Conservation (phyloP, 139 green algal species). For the Edaphochlamys debaryana region DNA sequence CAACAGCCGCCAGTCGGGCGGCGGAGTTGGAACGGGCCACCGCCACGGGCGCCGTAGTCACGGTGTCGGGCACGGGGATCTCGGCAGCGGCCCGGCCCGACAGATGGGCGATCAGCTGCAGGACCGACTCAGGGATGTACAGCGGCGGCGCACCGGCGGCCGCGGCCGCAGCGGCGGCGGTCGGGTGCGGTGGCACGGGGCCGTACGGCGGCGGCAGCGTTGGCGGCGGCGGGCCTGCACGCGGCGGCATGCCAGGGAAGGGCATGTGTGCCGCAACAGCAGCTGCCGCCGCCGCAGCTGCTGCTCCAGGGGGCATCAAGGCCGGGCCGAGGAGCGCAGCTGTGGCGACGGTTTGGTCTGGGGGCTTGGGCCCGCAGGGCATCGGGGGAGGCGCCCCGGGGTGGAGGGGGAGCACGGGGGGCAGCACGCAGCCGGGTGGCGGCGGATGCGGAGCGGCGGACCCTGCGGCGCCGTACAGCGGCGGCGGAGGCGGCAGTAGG, state of each 20-base stretch:
- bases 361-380: background rate
- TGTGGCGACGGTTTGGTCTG: background rate
- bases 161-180: background rate
- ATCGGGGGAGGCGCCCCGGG: background rate
- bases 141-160: background rate
- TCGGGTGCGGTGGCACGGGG: background rate
- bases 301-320: no score
- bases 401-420: background rate
- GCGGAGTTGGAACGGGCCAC: background rate
- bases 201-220: background rate
- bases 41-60: background rate
- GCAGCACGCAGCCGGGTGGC: background rate
- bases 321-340: background rate
- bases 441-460: no score
- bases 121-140: conserved; percentile 37
- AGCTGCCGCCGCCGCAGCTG: background rate
- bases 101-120: conserved; percentile 41
- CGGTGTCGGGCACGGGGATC: conserved; percentile 1
- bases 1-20: conserved; percentile 54
- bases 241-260: conserved; percentile 1
- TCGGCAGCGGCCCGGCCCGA: conserved; percentile 3
- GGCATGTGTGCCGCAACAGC: background rate
- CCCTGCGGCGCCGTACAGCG: no score
- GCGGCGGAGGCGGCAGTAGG: no score
- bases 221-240: background rate